Conservation (phyloP, 306 rosid genomes). For the Calophaca sinica region DNA sequence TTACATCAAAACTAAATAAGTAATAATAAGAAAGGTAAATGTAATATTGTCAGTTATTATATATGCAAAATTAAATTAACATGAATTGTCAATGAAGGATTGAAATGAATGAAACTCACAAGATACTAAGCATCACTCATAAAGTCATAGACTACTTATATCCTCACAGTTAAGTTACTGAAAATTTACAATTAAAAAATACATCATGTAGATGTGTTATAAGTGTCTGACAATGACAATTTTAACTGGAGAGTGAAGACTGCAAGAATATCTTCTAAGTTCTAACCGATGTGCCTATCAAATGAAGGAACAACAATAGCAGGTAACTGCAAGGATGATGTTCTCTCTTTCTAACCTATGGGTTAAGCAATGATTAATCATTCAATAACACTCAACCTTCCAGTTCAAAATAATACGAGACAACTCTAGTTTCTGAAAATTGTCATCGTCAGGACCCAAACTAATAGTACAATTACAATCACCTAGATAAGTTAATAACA, state of each 20-base stretch:
- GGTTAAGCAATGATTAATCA: neutral
- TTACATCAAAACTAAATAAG: neutral
- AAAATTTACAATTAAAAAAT: neutral
- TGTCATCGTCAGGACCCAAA: neutral
- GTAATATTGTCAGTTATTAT: neutral
- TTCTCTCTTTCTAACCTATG: neutral
- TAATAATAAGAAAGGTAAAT: constrained; percentile 1
- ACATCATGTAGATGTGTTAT: neutral
- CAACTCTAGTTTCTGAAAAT: neutral
- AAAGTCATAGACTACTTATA: constrained; percentile 10
- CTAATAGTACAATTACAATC: too few species aligned
- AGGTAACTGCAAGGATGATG: neutral
- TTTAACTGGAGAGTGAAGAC: constrained; percentile 9
- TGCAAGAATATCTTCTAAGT: neutral
- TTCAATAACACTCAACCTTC: neutral
- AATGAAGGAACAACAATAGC: constrained; percentile 17
- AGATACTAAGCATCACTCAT: constrained; percentile 2
- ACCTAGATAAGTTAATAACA: neutral
- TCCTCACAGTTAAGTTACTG: neutral
- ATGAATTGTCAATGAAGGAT: neutral
- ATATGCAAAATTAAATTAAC: constrained; percentile 1
- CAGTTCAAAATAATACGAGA: constrained; percentile 9
- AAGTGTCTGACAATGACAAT: constrained; percentile 16
- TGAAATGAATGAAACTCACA: neutral
- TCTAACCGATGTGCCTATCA: constrained; percentile 19